phyloP scores from a whole-genome alignment of 2,329 filamentous ascomycete species.

The Fusarium azukiicola region DNA sequence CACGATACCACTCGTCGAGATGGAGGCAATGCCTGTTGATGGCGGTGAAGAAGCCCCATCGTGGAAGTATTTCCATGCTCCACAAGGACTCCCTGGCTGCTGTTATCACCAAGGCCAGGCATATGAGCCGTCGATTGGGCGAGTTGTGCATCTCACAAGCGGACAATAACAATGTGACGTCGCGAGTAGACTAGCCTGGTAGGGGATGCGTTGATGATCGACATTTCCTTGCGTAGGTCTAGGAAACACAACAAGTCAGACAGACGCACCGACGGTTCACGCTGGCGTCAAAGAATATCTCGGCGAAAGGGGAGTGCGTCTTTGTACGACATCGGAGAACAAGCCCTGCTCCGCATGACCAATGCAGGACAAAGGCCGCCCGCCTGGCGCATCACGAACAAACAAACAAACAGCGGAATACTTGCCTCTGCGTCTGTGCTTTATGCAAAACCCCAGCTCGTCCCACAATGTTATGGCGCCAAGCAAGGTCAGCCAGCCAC shows the following conservation, averaged over 20 bases:
- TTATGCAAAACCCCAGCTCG: constrained; percentile 3
- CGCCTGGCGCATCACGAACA: too few species aligned
- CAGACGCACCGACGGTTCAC: background rate
- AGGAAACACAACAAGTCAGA: background rate
- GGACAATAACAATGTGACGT: background rate
- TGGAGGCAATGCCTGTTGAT: background rate
- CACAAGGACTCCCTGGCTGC: background rate
- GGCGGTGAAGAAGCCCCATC: background rate
- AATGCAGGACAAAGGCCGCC: background rate
- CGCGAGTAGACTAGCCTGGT: background rate
- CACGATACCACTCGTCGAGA: too few species aligned
- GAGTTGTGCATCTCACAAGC: background rate
- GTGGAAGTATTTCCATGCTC: background rate
- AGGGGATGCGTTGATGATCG: background rate
- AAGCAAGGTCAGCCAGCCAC: constrained; percentile 24
- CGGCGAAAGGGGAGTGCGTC: background rate
- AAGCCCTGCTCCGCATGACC: background rate
- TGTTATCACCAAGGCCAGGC: background rate
- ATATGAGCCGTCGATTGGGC: background rate
- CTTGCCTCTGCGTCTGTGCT: background rate
- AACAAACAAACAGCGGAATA: background rate
- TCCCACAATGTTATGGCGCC: background rate
- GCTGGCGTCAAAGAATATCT: background rate
- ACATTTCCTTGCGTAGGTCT: background rate
- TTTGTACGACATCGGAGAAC: background rate